phyloP scores from a whole-genome alignment of 2,329 filamentous ascomycete species.

The Aspergillus versicolor region DNA sequence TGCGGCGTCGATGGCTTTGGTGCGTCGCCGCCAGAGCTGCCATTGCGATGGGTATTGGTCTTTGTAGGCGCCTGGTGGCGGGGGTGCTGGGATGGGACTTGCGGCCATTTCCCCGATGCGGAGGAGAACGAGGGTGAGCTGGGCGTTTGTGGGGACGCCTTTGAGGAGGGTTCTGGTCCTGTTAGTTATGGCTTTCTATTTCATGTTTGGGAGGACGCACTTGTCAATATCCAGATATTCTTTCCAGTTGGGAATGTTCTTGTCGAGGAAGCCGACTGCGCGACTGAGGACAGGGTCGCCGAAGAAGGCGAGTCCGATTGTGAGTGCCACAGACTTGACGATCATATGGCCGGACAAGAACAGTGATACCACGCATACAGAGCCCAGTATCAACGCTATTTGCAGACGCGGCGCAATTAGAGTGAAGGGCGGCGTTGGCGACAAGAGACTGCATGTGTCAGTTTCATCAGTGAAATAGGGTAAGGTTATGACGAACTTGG shows the following conservation, averaged over 20 bases:
- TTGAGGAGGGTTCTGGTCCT: slow-evolving; percentile 63
- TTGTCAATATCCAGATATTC: slow-evolving; percentile 72
- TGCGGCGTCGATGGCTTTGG: not conserved
- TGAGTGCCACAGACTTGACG: slow-evolving; percentile 65
- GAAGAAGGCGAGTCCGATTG: slow-evolving; percentile 74
- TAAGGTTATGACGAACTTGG: slow-evolving; percentile 46
- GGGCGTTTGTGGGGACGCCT: slow-evolving; percentile 82
- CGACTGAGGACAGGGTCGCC: slow-evolving; percentile 70
- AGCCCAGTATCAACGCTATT: slow-evolving; percentile 54
- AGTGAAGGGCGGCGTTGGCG: slow-evolving; percentile 64
- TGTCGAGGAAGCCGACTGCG: slow-evolving; percentile 52
- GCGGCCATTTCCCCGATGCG: slow-evolving; percentile 68
- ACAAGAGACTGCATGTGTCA: slow-evolving; percentile 50
- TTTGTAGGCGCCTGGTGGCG: slow-evolving; percentile 20
- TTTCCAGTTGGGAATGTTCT: slow-evolving; percentile 67
- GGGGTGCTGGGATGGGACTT: slow-evolving; percentile 76
- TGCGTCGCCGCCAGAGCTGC: not conserved
- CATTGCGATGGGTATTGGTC: not conserved
- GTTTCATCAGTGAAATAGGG: not conserved
- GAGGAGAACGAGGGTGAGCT: slow-evolving; percentile 76
- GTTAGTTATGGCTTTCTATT: not conserved
- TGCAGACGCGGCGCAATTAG: slow-evolving; percentile 53
- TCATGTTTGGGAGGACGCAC: slow-evolving; percentile 16
- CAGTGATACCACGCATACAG: slow-evolving; percentile 53
- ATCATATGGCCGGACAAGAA: slow-evolving; percentile 60